A percentile compares a stretch with the other conserved stretches of the same genome.
Conservation (phyloP, 768 basidiomycete genomes). For the Mycena olivaceomarginata region DNA sequence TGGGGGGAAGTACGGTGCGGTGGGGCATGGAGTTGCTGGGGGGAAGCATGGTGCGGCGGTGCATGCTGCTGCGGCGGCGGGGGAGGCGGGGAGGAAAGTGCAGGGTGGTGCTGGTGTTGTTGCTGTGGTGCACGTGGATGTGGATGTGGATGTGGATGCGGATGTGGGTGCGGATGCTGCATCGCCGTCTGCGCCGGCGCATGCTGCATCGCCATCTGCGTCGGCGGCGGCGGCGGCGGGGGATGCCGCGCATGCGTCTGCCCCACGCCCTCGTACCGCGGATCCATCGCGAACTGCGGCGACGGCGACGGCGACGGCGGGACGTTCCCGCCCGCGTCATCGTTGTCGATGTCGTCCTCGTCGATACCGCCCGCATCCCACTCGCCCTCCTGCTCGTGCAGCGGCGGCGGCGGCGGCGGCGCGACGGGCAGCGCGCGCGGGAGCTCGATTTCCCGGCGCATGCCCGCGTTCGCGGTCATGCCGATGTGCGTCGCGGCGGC, state of each 20-base stretch:
- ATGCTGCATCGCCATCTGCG: neutral
- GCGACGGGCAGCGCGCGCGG: constrained; percentile 2
- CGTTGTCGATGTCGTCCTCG: no score
- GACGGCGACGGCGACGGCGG: constrained; percentile 11
- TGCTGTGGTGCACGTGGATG: neutral
- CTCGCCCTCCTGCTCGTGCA: constrained; percentile 31
- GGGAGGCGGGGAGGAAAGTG: neutral
- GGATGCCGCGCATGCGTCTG: neutral
- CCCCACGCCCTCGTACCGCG: neutral
- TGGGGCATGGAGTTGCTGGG: no score
- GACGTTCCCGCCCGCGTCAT: neutral
- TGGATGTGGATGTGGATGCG: neutral
- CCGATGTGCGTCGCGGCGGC: no score
- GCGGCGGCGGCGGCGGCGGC: constrained; percentile 36
- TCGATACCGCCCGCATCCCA: neutral
- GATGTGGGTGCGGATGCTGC: neutral
- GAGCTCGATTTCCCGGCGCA: neutral
- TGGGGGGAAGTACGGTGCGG: no score
- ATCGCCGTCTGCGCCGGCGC: neutral
- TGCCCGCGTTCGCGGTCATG: neutral
- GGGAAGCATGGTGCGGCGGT: neutral
- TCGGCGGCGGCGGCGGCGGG: neutral
- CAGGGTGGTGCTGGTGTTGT: neutral
- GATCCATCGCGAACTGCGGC: constrained; percentile 7
- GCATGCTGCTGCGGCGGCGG: neutral